Evolutionary conservation across 2,329 filamentous ascomycete species (phyloP), one percentile per base, ranked within the genome.

Genomic region (Penicillium hordei): DNA sequence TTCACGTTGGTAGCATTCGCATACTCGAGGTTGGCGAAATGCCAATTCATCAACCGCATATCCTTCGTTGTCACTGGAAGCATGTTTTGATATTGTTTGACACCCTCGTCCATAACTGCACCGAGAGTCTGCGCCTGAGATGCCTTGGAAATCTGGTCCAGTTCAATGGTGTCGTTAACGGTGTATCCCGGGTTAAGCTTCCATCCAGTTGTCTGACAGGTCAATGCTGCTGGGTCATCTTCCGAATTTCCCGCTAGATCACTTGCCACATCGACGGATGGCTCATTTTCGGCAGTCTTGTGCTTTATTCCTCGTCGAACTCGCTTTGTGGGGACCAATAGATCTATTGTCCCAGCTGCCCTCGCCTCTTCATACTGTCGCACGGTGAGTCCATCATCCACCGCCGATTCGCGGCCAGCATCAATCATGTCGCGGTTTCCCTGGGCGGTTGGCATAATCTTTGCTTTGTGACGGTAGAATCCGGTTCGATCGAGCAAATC

Each of bases 1-100:
- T 89, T 88, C 54, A 96, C 86, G 64, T 92, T 95, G 2, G 88
- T 90, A 2, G 94, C 94, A 73, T 97, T 99, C 61, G 93, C 95
- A 71, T 99, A 99, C 75, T 99, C 94, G 15, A 99, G 82, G 70
- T 99, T 99, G 63, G 95, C 95, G 73, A 97, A 89, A 75, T 99
- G 95, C 94, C 94, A 99, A 70, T 97, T 99, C 69, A 97, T 83
- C 17, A 99, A 81, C 45, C 94, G 86, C 75, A 96, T 88, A 69
- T 99, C 94, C 70, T 91, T 90, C 1, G 93, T 85, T 15, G 87
- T 90, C 52, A 99, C 78, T 58, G 96, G 88, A 29, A 97, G 83
- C 48, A 99, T 83, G 33, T 84, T 81, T 68, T 90, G 88, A 72
- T 96, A 99, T 72, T 97, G 93, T 19, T 83, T 83, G 59, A 99